phyloP scores from a whole-genome alignment of 2,329 filamentous ascomycete species.

The Hypoxylon sp. region DNA sequence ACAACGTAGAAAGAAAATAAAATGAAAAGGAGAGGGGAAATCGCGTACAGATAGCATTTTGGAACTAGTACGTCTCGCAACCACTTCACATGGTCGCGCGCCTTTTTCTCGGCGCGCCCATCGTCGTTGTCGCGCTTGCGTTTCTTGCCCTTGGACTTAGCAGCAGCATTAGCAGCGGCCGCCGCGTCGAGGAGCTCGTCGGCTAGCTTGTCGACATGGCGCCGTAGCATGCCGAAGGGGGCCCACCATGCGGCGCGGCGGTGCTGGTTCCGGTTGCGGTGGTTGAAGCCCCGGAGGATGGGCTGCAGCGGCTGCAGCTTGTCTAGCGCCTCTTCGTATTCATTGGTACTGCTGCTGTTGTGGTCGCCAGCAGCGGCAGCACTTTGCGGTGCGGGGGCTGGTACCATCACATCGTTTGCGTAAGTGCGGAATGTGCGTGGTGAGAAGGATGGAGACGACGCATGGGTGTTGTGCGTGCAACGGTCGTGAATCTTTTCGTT shows the following conservation, averaged over 20 bases:
- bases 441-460: neutral
- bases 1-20: conserved; percentile 4
- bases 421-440: neutral
- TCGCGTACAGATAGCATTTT: conserved; percentile 62
- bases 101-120: conserved; percentile 21
- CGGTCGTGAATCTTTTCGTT: neutral
- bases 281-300: conserved; percentile 79
- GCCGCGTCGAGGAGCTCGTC: conserved; percentile 53
- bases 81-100: conserved; percentile 56
- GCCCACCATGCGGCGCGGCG: conserved; percentile 84
- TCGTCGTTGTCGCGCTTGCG: conserved; percentile 56
- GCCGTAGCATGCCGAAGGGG: conserved; percentile 79
- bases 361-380: conserved; percentile 2
- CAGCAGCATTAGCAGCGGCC: conserved; percentile 20
- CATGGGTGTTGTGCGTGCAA: neutral
- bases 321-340: conserved; percentile 47
- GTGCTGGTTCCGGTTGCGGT: conserved; percentile 95
- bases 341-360: neutral
- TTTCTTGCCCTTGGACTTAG: conserved; percentile 53
- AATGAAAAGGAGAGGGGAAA: conserved; percentile 10
- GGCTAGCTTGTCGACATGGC: conserved; percentile 71
- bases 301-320: conserved; percentile 53
- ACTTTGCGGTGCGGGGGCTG: conserved; percentile 14
- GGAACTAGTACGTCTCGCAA: conserved; percentile 59
- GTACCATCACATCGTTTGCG: conserved; percentile 34